Conservation (phyloP, 106 monocot genomes). For the Dactylorhiza incarnata region DNA sequence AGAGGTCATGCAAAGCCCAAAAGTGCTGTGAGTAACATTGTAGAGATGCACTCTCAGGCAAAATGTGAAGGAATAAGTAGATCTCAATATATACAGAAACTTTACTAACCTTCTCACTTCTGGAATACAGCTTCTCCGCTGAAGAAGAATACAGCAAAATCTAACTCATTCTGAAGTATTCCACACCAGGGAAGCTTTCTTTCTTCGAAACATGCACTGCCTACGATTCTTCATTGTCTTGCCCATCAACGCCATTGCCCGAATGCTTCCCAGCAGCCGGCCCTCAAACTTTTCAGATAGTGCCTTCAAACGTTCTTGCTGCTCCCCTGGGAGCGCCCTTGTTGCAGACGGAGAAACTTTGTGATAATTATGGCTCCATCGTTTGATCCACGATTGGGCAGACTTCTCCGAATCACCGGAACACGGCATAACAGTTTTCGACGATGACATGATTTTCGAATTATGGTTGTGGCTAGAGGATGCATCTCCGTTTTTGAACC, state of each 20-base stretch:
- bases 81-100: too few species aligned
- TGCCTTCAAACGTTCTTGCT: slow-evolving; percentile 12
- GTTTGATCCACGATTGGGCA: slow-evolving; percentile 38
- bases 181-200: slow-evolving; percentile 56
- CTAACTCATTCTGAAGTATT: slow-evolving; percentile 15
- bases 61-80: too few species aligned
- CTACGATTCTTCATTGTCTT: slow-evolving; percentile 39
- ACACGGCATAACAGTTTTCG: slow-evolving; percentile 4
- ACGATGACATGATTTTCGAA: neutral
- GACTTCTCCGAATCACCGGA: slow-evolving; percentile 15
- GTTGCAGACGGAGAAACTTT: neutral
- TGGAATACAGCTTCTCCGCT: neutral
- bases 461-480: slow-evolving; percentile 23
- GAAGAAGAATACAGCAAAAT: neutral
- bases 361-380: slow-evolving; percentile 40
- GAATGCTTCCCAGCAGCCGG: slow-evolving; percentile 53
- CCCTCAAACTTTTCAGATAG: slow-evolving; percentile 25
- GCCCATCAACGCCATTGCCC: slow-evolving; percentile 82
- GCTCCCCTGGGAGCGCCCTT: neutral
- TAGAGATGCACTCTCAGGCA: too few species aligned
- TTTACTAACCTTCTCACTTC: too few species aligned
- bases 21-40: too few species aligned
- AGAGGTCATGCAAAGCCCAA: too few species aligned
- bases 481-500: slow-evolving; percentile 18
- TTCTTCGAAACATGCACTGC: slow-evolving; percentile 44